A percentile compares a stretch with the other conserved stretches of the same genome.
These are phyloP conservation scores for Roridomyces roridus DNA, from an alignment of 768 basidiomycete species.

Conservation along the genomic window DNA sequence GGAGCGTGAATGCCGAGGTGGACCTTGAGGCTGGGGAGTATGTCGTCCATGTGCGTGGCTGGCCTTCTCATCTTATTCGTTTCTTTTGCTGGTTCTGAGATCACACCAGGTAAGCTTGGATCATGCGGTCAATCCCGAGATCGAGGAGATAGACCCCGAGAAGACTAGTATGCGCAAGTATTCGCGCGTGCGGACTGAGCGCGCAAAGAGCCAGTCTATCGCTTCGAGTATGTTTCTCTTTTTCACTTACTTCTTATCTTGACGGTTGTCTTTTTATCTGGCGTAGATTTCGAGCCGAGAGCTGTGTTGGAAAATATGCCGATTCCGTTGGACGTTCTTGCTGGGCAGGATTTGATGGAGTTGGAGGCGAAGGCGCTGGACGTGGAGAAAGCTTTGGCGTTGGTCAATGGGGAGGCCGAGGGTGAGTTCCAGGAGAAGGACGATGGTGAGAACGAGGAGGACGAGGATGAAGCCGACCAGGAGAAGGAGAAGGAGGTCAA, in stretches of 20 bases:
- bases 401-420: background rate
- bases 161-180: slow-evolving; percentile 26
- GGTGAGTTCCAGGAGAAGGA: too few species aligned
- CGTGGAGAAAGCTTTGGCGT: slow-evolving; percentile 9
- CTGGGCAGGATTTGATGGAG: slow-evolving; percentile 42
- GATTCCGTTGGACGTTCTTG: slow-evolving; percentile 38
- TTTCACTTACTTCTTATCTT: background rate
- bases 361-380: slow-evolving; percentile 35
- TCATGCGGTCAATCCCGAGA: slow-evolving; percentile 5
- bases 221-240: slow-evolving; percentile 45
- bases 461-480: background rate
- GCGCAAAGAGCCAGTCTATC: slow-evolving; percentile 52
- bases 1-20: slow-evolving; percentile 50
- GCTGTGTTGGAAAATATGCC: slow-evolving; percentile 36
- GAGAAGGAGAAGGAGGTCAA: too few species aligned
- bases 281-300: slow-evolving; percentile 30
- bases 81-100: slow-evolving; percentile 42
- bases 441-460: background rate
- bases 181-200: slow-evolving; percentile 43
- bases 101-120: slow-evolving; percentile 29
- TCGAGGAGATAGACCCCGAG: background rate
- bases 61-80: background rate
- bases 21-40: slow-evolving; percentile 50
- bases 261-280: slow-evolving; percentile 3
- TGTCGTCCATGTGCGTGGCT: slow-evolving; percentile 43